Conservation (phyloP, 805 yeast species). For the Candida corydali region DNA sequence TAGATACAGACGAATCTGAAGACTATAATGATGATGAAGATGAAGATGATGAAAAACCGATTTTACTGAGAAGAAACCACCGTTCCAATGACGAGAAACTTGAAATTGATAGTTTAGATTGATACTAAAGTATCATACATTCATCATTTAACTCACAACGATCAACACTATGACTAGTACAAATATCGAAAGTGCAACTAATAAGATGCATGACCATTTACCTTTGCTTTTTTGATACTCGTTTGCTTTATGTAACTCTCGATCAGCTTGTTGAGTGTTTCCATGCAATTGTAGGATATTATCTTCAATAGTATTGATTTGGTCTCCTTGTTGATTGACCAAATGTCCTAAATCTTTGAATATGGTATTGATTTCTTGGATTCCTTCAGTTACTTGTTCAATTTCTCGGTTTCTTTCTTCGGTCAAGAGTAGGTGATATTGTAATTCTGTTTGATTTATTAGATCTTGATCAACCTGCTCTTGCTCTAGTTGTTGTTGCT, state of each 20-base stretch:
- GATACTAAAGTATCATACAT: background rate
- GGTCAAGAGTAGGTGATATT: conserved; percentile 59
- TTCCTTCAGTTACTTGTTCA: conserved; percentile 67
- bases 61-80: background rate
- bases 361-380: conserved; percentile 79
- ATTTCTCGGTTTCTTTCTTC: conserved; percentile 75
- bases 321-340: conserved; percentile 81
- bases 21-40: conserved; percentile 9
- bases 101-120: conserved; percentile 7
- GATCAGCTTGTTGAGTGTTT: conserved; percentile 66
- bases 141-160: conserved; percentile 33
- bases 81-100: background rate
- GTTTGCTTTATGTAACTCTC: conserved; percentile 70
- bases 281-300: conserved; percentile 61
- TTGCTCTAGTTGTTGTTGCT: conserved; percentile 31
- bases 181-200: conserved; percentile 55
- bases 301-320: conserved; percentile 79
- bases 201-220: conserved; percentile 67
- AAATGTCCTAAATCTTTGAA: conserved; percentile 76
- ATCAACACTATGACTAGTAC: conserved; percentile 57
- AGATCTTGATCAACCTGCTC: conserved; percentile 34
- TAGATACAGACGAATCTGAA: conserved; percentile 6
- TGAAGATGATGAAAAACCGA: background rate
- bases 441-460: conserved; percentile 49
- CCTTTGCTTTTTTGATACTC: conserved; percentile 66